Percentiles rank a stretch among this genome's conserved stretches.
phyloP scores from a whole-genome alignment of 257 asterid species.

The Gardenia jasminoides region DNA sequence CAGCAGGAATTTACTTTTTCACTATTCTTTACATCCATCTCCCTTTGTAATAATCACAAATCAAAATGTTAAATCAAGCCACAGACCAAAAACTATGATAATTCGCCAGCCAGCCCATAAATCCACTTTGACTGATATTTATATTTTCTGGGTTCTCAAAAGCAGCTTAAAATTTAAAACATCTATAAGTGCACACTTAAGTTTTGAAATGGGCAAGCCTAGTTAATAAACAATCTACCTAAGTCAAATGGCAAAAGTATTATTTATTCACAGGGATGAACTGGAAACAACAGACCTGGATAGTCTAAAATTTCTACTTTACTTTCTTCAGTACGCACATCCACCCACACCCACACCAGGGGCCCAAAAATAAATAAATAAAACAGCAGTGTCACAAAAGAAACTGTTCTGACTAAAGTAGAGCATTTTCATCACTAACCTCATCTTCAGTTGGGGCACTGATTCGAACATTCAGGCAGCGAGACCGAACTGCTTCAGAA shows the following conservation, averaged over 20 bases:
- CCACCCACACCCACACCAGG: too few species aligned
- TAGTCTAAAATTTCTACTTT: background rate
- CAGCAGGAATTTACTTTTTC: too few species aligned
- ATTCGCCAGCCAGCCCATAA: background rate
- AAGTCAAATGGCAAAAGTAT: too few species aligned
- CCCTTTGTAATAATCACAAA: too few species aligned
- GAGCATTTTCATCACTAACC: constrained; percentile 40
- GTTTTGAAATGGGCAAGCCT: background rate
- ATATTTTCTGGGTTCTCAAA: background rate
- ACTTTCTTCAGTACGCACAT: too few species aligned
- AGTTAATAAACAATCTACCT: background rate
- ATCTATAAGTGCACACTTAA: too few species aligned
- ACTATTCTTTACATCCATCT: too few species aligned
- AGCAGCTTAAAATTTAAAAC: background rate
- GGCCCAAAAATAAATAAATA: too few species aligned
- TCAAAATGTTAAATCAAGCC: too few species aligned
- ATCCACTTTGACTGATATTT: background rate
- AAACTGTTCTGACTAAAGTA: background rate
- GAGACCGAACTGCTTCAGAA: constrained; percentile 95
- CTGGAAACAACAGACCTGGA: background rate
- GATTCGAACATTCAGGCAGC: constrained; percentile 90
- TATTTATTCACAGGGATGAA: too few species aligned
- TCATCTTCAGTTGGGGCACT: constrained; percentile 78
- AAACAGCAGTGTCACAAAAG: background rate
- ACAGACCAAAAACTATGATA: background rate